Percentiles rank a stretch among this genome's conserved stretches.
Conservation (phyloP, 495 filamentous ascomycete genomes). For the Aspergillus nidulans region DNA sequence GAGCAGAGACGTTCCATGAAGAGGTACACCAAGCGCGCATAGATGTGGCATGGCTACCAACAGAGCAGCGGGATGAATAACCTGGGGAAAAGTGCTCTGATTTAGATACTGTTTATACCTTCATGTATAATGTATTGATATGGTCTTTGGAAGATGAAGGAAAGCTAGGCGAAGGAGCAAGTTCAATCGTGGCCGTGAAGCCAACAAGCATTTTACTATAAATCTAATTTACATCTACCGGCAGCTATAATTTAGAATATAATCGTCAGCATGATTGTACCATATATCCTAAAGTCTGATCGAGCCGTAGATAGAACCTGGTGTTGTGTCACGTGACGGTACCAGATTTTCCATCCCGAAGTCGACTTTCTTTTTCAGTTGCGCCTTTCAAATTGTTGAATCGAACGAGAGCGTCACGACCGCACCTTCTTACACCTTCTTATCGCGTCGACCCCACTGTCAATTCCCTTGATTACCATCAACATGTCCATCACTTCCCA, state of each 20-base stretch:
- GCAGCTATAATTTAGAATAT: not conserved
- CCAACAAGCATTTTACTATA: not conserved
- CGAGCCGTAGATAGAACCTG: not conserved
- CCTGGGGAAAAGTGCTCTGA: constrained; percentile 15
- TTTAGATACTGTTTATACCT: constrained; percentile 16
- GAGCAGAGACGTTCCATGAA: constrained; percentile 68
- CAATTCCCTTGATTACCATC: constrained; percentile 8
- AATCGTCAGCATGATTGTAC: no score
- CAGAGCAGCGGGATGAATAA: not conserved
- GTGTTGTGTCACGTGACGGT: constrained; percentile 28
- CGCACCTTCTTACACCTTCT: constrained; percentile 13
- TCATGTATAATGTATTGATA: constrained; percentile 28
- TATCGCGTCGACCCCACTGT: not conserved
- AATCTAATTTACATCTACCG: not conserved
- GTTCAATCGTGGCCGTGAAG: not conserved
- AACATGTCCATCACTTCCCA: constrained; percentile 43
- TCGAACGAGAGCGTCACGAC: constrained; percentile 15
- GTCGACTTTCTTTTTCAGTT: constrained; percentile 29
- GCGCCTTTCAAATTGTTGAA: constrained; percentile 14
- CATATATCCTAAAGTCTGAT: no score
- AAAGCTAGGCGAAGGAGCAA: not conserved
- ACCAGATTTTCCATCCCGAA: constrained; percentile 37
- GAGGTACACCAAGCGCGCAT: constrained; percentile 55
- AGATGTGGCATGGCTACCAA: constrained; percentile 8
- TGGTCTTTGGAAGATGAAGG: constrained; percentile 10